A percentile compares a stretch with the other conserved stretches of the same genome.
Conservation (phyloP, 129 eudicot genomes). For the Arctium minus region DNA sequence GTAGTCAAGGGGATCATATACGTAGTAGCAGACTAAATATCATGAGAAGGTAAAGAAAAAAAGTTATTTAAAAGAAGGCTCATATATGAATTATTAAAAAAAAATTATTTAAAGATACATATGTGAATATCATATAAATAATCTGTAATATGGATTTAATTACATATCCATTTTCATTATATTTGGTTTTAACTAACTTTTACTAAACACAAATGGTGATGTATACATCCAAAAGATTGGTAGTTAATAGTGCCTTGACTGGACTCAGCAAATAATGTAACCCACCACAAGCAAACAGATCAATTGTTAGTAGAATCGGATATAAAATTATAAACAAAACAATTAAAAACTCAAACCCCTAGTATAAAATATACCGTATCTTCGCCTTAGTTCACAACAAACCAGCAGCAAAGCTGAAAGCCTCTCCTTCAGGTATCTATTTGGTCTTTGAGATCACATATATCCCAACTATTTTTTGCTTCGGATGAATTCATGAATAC, state of each 20-base stretch:
- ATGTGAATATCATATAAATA: too few species aligned
- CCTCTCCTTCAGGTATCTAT: background rate
- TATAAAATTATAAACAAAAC: background rate
- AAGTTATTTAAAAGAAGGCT: too few species aligned
- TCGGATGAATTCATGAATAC: background rate
- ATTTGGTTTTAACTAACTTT: background rate
- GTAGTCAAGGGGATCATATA: too few species aligned
- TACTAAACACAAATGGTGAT: background rate
- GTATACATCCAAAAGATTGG: background rate
- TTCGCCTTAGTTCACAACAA: background rate
- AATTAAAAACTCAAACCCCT: background rate
- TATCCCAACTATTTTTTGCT: background rate
- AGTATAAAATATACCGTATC: background rate
- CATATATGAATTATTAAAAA: too few species aligned
- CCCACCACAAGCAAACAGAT: slow-evolving; percentile 6
- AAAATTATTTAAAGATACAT: too few species aligned
- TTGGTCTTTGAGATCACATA: background rate
- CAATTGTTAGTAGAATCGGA: background rate
- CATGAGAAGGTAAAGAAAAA: too few species aligned
- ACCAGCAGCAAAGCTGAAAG: slow-evolving; percentile 4
- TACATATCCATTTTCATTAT: background rate
- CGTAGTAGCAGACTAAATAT: too few species aligned
- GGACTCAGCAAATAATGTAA: background rate
- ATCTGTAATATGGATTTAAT: too few species aligned
- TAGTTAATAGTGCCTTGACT: background rate